Evolutionary conservation across 352 stramenopile species (phyloP).

Genomic region (Thalassiosira hispida): DNA sequence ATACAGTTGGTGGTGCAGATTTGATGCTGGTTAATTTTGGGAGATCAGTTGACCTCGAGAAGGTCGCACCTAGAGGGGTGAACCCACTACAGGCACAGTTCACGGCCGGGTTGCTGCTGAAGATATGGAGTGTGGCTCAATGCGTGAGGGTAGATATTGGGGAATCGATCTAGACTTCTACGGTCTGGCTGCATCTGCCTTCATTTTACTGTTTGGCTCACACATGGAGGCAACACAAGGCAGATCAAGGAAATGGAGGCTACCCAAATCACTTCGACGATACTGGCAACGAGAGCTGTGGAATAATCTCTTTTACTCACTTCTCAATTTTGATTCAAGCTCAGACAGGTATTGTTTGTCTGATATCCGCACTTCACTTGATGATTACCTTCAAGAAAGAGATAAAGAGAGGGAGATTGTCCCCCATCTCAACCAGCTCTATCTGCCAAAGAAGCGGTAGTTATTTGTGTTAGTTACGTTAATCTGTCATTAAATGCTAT

Average conservation of each 20-base stretch:
- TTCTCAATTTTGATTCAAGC: constrained; percentile 41
- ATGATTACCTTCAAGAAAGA: constrained; percentile 33
- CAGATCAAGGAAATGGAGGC: constrained; percentile 48
- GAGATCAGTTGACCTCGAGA: constrained; percentile 64
- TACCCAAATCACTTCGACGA: constrained; percentile 61
- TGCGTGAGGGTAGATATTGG: constrained; percentile 64
- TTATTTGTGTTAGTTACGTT: no score
- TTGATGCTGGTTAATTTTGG: constrained; percentile 83
- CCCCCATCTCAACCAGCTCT: constrained; percentile 22
- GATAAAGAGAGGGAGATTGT: constrained; percentile 31
- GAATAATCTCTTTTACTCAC: constrained; percentile 39
- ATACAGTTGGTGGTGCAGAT: constrained; percentile 49
- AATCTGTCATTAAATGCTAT: no score
- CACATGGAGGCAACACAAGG: constrained; percentile 65
- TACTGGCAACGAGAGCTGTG: constrained; percentile 76
- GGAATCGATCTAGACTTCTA: constrained; percentile 78
- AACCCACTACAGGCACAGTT: constrained; percentile 42
- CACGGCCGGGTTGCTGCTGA: constrained; percentile 49
- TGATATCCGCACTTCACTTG: constrained; percentile 26
- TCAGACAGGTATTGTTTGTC: constrained; percentile 21
- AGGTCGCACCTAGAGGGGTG: constrained; percentile 10
- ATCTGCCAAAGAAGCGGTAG: constrained; percentile 46
- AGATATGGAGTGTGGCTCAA: constrained; percentile 73
- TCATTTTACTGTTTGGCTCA: constrained; percentile 72
- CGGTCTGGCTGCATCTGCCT: constrained; percentile 64